These are phyloP conservation scores for Rhodamnia rubescens DNA, from an alignment of 345 rosid species.

Conservation along the genomic window DNA sequence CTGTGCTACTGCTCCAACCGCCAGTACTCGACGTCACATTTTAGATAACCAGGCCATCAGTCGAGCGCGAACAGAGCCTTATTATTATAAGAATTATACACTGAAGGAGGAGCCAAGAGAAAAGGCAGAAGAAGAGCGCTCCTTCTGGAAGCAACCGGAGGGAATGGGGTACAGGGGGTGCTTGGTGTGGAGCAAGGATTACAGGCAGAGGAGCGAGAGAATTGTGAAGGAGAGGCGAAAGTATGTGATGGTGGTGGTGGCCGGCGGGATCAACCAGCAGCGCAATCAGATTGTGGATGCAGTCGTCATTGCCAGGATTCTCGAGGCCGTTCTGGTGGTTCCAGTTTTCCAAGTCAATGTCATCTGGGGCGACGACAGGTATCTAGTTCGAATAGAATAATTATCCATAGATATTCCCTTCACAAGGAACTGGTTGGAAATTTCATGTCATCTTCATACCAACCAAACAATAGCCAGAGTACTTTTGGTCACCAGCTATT, in stretches of 20 bases:
- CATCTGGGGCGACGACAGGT: conserved; percentile 99
- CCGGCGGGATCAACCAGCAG: conserved; percentile 98
- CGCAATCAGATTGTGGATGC: conserved; percentile 99
- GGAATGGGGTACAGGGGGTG: conserved; percentile 83
- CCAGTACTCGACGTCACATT: background rate
- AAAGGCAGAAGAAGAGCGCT: conserved; percentile 15
- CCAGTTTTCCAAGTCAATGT: conserved; percentile 91
- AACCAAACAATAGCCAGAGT: background rate
- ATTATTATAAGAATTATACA: background rate
- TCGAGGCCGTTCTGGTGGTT: conserved; percentile 89
- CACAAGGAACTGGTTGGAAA: background rate
- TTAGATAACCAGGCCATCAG: background rate
- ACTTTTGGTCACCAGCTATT: background rate
- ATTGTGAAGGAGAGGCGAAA: conserved; percentile 37
- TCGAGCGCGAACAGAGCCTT: background rate
- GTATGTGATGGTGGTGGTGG: conserved; percentile 78
- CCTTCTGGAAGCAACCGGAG: conserved; percentile 88
- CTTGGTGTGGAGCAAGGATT: conserved; percentile 44
- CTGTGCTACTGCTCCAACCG: conserved; percentile 45
- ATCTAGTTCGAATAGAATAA: background rate
- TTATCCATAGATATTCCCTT: background rate
- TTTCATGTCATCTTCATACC: background rate
- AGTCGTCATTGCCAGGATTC: conserved; percentile 90
- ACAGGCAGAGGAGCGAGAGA: conserved; percentile 31
- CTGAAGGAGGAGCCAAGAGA: background rate